Evolutionary conservation across 306 rosid species (phyloP).

Genomic region (Pueraria montana): DNA sequence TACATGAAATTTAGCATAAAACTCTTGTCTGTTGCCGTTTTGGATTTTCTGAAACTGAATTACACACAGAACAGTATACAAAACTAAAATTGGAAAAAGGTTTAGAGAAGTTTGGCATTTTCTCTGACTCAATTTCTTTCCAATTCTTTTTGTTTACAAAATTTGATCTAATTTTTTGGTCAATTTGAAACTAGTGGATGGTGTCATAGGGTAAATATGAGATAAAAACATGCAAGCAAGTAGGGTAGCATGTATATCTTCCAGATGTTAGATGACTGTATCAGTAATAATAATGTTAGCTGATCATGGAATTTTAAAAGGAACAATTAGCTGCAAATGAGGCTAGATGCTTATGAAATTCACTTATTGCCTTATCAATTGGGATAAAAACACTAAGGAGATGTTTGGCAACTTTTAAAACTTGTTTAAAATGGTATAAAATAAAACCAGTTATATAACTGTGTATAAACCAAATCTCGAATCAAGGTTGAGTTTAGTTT

Average conservation of each 20-base stretch:
- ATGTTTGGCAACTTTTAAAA: not conserved
- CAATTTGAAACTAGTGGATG: slow-evolving; percentile 5
- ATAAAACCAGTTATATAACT: not conserved
- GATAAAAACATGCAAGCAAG: not conserved
- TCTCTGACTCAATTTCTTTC: not conserved
- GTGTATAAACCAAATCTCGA: not conserved
- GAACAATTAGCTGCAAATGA: too few species aligned
- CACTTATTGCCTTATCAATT: too few species aligned
- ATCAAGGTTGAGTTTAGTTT: not conserved
- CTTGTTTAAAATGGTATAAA: not conserved
- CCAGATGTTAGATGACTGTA: not conserved
- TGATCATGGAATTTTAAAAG: too few species aligned
- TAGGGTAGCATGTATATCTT: too few species aligned
- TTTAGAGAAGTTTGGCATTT: slow-evolving; percentile 11
- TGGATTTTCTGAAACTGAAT: not conserved
- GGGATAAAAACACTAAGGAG: not conserved
- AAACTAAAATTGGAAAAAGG: not conserved
- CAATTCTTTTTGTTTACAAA: not conserved
- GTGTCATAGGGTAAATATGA: not conserved
- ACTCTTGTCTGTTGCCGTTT: not conserved
- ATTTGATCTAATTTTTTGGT: not conserved
- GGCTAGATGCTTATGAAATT: too few species aligned
- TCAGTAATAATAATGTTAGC: too few species aligned
- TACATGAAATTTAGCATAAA: slow-evolving; percentile 16
- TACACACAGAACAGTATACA: not conserved